phyloP scores from a whole-genome alignment of 768 basidiomycete genomes.

The Xerocomellus intermedius region DNA sequence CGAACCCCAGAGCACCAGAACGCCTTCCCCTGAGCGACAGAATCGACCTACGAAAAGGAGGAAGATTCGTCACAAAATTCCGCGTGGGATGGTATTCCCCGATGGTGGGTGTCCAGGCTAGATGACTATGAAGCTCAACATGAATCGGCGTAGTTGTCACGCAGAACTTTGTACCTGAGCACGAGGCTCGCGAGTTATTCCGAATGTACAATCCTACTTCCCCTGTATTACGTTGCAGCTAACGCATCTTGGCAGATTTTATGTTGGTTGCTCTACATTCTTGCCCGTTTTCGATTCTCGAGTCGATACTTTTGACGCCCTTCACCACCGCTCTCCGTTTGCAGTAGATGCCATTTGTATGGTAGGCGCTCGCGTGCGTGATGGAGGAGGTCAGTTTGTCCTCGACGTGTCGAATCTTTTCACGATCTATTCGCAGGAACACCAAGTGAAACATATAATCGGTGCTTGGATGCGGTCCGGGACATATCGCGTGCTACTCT shows the following conservation, averaged over 20 bases:
- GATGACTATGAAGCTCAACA: background rate
- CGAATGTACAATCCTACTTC: constrained; percentile 52
- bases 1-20: constrained; percentile 73
- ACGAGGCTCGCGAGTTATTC: constrained; percentile 84
- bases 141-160: constrained; percentile 61
- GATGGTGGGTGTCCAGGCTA: constrained; percentile 53
- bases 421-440: constrained; percentile 46
- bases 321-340: constrained; percentile 90
- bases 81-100: constrained; percentile 63
- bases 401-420: background rate
- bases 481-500: constrained; percentile 81
- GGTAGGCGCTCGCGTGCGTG: constrained; percentile 87
- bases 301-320: constrained; percentile 81
- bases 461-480: constrained; percentile 83
- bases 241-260: constrained; percentile 56
- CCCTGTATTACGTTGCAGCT: constrained; percentile 11
- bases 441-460: constrained; percentile 68
- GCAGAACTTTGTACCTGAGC: constrained; percentile 75
- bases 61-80: constrained; percentile 63
- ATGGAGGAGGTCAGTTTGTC: constrained; percentile 71
- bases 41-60: constrained; percentile 67
- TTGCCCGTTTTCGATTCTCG: constrained; percentile 82
- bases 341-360: constrained; percentile 91
- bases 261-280: constrained; percentile 89
- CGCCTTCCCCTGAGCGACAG: constrained; percentile 69